Evolutionary conservation across 1,139 yeast genomes (phyloP).

Genomic region (Pichia sp.): DNA sequence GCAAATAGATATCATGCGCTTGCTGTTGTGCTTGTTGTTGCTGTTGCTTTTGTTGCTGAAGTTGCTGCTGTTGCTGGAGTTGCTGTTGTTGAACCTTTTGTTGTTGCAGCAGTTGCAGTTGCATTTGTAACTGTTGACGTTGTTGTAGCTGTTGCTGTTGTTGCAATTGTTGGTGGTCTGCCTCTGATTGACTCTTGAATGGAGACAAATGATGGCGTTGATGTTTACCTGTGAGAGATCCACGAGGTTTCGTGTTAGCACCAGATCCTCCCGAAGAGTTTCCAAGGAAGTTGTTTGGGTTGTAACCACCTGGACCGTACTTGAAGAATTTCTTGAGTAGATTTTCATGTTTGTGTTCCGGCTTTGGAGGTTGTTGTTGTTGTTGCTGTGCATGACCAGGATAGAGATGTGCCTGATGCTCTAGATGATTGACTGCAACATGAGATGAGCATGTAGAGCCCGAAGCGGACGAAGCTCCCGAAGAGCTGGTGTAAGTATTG

Average conservation of each 20-base stretch:
- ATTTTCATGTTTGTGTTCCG: conserved; percentile 13
- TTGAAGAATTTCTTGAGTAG: conserved; percentile 14
- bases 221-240: conserved; percentile 5
- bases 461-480: background rate
- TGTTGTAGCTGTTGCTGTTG: conserved; percentile 3
- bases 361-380: conserved; percentile 3
- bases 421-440: background rate
- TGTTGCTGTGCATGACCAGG: conserved; percentile 1
- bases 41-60: conserved; percentile 1
- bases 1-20: conserved; percentile 1
- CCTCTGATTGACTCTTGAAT: conserved; percentile 2
- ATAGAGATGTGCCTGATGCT: background rate
- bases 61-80: conserved; percentile 1
- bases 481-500: conserved; percentile 2
- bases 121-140: conserved; percentile 2
- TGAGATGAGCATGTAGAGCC: background rate
- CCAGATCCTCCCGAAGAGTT: background rate
- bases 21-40: conserved; percentile 1
- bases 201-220: conserved; percentile 10
- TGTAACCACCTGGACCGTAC: conserved; percentile 14
- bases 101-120: conserved; percentile 5
- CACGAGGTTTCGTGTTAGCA: background rate
- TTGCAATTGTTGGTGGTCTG: conserved; percentile 7
- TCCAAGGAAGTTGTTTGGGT: conserved; percentile 4
- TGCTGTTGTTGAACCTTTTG: conserved; percentile 1